Evolutionary conservation across 768 basidiomycete species (phyloP).

Genomic region (Hydnomerulius pinastri): DNA sequence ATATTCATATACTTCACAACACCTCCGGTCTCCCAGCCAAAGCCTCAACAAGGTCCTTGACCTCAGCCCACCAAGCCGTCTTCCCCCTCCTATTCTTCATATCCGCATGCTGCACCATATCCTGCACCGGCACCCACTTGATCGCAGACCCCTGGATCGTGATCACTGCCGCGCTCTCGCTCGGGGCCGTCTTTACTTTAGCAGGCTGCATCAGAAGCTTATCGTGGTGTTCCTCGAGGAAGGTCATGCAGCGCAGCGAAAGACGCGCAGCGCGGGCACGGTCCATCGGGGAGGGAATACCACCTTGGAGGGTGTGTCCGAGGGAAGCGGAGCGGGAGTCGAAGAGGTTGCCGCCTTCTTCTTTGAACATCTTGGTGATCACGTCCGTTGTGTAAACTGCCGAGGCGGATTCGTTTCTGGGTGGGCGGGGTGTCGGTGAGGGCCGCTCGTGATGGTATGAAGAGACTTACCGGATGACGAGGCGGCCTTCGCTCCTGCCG

Average conservation of each 20-base stretch:
- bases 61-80: slow-evolving; percentile 72
- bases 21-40: slow-evolving; percentile 69
- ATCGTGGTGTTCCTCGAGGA: slow-evolving; percentile 83
- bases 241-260: slow-evolving; percentile 90
- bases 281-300: slow-evolving; percentile 93
- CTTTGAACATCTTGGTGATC: slow-evolving; percentile 91
- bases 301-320: slow-evolving; percentile 96
- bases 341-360: slow-evolving; percentile 90
- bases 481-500: slow-evolving; percentile 89
- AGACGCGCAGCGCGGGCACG: slow-evolving; percentile 89
- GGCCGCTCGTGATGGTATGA: background rate
- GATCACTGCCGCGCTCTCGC: slow-evolving; percentile 83
- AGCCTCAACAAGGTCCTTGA: slow-evolving; percentile 71
- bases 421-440: background rate
- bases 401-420: slow-evolving; percentile 85
- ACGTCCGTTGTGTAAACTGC: slow-evolving; percentile 89
- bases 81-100: slow-evolving; percentile 87
- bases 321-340: slow-evolving; percentile 95
- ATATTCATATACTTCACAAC: slow-evolving; percentile 25
- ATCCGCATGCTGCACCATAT: slow-evolving; percentile 86
- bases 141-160: slow-evolving; percentile 84
- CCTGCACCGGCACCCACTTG: slow-evolving; percentile 80
- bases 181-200: slow-evolving; percentile 55
- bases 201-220: slow-evolving; percentile 49
- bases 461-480: slow-evolving; percentile 78